These are phyloP conservation scores for Loxodes magnus DNA, from an alignment of 73 alveolate species.

Conservation along the genomic window DNA sequence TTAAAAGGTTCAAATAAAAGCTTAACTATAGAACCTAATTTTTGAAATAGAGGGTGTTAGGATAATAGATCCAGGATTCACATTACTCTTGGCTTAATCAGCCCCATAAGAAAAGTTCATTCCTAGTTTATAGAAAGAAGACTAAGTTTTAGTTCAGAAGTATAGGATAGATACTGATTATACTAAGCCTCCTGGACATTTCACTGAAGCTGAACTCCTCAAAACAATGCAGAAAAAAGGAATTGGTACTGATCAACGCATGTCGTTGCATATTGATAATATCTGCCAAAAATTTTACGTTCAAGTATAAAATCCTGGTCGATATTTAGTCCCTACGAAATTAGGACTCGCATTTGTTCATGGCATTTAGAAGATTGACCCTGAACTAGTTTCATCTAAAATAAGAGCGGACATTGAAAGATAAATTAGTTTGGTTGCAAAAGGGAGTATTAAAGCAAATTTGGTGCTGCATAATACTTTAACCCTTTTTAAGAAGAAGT, in stretches of 20 bases:
- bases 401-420: constrained; percentile 93
- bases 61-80: constrained; percentile 75
- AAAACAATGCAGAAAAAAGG: constrained; percentile 95
- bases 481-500: constrained; percentile 82
- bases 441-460: constrained; percentile 80
- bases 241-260: constrained; percentile 99
- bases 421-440: constrained; percentile 73
- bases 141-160: not conserved
- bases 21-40: constrained; percentile 52
- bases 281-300: constrained; percentile 97
- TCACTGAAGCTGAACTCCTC: constrained; percentile 95
- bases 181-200: constrained; percentile 96
- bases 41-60: constrained; percentile 70
- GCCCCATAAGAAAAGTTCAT: constrained; percentile 39
- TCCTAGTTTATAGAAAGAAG: constrained; percentile 39
- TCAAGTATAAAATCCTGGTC: constrained; percentile 65
- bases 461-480: constrained; percentile 81
- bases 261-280: constrained; percentile 98
- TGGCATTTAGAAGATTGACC: constrained; percentile 95
- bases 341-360: constrained; percentile 96
- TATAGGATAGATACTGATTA: constrained; percentile 27
- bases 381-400: constrained; percentile 92
- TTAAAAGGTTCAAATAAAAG: constrained; percentile 57
- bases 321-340: constrained; percentile 91
- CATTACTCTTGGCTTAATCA: constrained; percentile 61